Evolutionary conservation across 768 basidiomycete genomes (phyloP).

Genomic region (Neoboletus brunneissimus): DNA sequence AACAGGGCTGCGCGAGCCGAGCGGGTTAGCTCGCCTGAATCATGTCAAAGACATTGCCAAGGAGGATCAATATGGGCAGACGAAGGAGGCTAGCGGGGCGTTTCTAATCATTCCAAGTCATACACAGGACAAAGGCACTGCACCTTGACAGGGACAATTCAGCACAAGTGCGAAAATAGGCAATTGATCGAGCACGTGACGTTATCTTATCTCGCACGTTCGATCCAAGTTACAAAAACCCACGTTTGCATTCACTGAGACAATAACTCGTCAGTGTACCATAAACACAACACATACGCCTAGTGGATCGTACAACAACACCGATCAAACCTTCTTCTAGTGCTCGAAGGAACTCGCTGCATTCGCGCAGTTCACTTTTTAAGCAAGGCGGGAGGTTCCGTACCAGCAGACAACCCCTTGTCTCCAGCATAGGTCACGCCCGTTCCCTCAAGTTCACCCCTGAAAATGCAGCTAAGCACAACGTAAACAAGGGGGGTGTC

Average conservation of each 20-base stretch:
- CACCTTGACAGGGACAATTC: conserved; percentile 14
- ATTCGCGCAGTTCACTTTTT: conserved; percentile 47
- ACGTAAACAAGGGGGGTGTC: background rate
- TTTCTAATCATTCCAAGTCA: conserved; percentile 17
- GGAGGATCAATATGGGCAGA: conserved; percentile 2
- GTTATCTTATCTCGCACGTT: conserved; percentile 27
- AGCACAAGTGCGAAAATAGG: conserved; percentile 12
- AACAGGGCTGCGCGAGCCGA: conserved; percentile 20
- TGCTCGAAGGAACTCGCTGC: conserved; percentile 3
- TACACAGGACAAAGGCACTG: conserved; percentile 21
- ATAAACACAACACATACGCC: conserved; percentile 17
- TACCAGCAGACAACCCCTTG: conserved; percentile 77
- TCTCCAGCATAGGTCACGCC: conserved; percentile 72
- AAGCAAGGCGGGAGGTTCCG: conserved; percentile 65
- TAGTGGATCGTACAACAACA: conserved; percentile 31
- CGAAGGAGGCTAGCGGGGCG: conserved; percentile 5
- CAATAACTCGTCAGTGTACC: conserved; percentile 25
- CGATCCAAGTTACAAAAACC: background rate
- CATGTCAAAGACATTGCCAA: background rate
- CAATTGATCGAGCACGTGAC: conserved; percentile 19
- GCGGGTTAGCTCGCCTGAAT: background rate
- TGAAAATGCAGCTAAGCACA: conserved; percentile 27
- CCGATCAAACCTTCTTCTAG: background rate
- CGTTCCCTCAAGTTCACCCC: conserved; percentile 70
- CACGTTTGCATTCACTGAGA: conserved; percentile 14